phyloP scores from a whole-genome alignment of 2,329 filamentous ascomycete species.

The Westerdykella aurantiaca region DNA sequence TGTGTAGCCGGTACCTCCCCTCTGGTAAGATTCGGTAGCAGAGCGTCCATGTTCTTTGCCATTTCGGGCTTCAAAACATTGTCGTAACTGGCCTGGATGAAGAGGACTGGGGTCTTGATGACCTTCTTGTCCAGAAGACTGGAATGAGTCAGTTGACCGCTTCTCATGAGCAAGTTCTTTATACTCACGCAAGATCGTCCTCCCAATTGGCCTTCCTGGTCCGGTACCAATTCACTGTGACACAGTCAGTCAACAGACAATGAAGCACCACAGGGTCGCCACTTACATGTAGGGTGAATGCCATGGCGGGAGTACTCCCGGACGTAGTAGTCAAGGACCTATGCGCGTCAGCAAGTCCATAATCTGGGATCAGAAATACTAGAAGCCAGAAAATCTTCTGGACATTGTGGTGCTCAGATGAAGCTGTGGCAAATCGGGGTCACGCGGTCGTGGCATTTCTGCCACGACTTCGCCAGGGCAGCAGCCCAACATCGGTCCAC shows the following conservation, averaged over 20 bases:
- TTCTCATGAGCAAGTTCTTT: neutral
- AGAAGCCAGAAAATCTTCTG: no score
- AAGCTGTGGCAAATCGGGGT: no score
- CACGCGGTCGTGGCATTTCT: no score
- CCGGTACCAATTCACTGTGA: conserved; percentile 77
- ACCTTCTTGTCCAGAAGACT: conserved; percentile 26
- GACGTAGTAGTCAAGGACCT: conserved; percentile 65
- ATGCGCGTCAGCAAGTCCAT: conserved; percentile 43
- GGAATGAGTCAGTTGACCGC: conserved; percentile 6
- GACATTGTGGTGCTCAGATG: no score
- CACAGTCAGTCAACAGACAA: neutral
- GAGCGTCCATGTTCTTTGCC: conserved; percentile 63
- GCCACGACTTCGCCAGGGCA: no score
- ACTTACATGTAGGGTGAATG: conserved; percentile 63
- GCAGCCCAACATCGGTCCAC: neutral
- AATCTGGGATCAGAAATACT: conserved; percentile 4
- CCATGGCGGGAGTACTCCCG: conserved; percentile 65
- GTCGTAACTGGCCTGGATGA: conserved; percentile 68
- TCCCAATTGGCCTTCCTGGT: conserved; percentile 65
- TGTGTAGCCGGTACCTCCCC: conserved; percentile 65
- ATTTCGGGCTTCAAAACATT: conserved; percentile 65
- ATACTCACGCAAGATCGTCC: conserved; percentile 56
- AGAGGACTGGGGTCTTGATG: conserved; percentile 55
- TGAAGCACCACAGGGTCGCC: neutral
- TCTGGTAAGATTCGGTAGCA: conserved; percentile 59